Evolutionary conservation across 2,329 filamentous ascomycete species (phyloP), one percentile per base, ranked within the genome.

Genomic region (Aspergillus costaricaensis): DNA sequence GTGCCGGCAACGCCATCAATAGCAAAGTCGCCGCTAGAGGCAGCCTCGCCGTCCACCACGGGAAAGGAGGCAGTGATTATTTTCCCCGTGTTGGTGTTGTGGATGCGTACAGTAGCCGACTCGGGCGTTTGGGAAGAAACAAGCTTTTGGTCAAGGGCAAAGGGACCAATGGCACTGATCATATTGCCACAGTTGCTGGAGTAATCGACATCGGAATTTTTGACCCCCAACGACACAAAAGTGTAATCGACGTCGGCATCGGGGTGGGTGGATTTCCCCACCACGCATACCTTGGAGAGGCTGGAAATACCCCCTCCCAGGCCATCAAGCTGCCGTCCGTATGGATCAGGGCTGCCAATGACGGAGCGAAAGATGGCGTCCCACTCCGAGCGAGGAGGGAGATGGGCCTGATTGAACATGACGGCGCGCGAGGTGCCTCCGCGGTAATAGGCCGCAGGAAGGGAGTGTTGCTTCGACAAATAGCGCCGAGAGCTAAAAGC

Each of bases 171-270:
- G 0, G 86, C 82, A 43, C 84, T 82, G 5, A 81, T 85, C 87
- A 92, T 89, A 71, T 91, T 91, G n/a, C 89, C 89, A 70, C 89
- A 91, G 67, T 91, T 92, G 23, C 88, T 86, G 0, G 86, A 85
- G 67, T 85, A 83, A 68, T 91, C 89, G 2, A 92, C 80, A 32
- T 79, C 75, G 4, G 78, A 77, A 65, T 88, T 82, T 55, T 83
- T 83, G 57, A 91, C 83, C 2, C 88, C 88, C 6, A 91, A 78
- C 41, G 88, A 86, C 1, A 88, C 84, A 70, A 92, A 92, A 0
- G 88, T 92, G 69, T 88, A 91, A 61, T 90, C 86, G 12, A 91
- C 80, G 64, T 91, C 84, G 0, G 82, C 82, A 25, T 81, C 82
- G 0, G 72, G 61, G 15, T 80, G 76, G 2, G 74, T 70, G 2